Conservation (phyloP, 257 asterid genomes). For the Handroanthus guayacan region DNA sequence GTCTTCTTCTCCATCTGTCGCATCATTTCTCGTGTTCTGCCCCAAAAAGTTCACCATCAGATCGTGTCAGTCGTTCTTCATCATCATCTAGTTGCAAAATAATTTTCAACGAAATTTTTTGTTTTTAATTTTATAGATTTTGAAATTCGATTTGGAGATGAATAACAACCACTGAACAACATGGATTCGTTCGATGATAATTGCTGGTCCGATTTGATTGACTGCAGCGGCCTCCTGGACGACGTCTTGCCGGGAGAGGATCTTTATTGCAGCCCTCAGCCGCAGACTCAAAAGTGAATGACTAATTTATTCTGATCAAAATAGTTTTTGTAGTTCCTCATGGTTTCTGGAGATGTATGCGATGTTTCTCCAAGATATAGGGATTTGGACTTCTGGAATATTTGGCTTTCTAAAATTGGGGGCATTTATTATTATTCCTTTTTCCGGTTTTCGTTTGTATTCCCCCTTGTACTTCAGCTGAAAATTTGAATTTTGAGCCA, state of each 20-base stretch:
- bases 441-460: neutral
- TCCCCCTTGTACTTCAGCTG: neutral
- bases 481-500: neutral
- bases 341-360: neutral
- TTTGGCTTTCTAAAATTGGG: conserved; percentile 5
- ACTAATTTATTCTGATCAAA: neutral
- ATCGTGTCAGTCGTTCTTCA: neutral
- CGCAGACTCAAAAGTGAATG: conserved; percentile 41
- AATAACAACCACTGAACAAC: conserved; percentile 19
- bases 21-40: neutral
- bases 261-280: conserved; percentile 34
- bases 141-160: conserved; percentile 24
- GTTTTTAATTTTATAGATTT: neutral
- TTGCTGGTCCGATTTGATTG: conserved; percentile 52
- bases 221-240: conserved; percentile 50
- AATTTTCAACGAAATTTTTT: neutral
- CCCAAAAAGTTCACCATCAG: conserved; percentile 1
- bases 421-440: neutral
- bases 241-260: conserved; percentile 36
- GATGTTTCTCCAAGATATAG: neutral
- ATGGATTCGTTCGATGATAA: conserved; percentile 46
- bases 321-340: neutral
- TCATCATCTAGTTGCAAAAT: neutral
- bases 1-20: conserved; percentile 7
- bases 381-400: neutral